A percentile compares a stretch with the other conserved stretches of the same genome.
Evolutionary conservation across 2,329 filamentous ascomycete species (phyloP).

Genomic region (Coccinonectria pachysandricola): DNA sequence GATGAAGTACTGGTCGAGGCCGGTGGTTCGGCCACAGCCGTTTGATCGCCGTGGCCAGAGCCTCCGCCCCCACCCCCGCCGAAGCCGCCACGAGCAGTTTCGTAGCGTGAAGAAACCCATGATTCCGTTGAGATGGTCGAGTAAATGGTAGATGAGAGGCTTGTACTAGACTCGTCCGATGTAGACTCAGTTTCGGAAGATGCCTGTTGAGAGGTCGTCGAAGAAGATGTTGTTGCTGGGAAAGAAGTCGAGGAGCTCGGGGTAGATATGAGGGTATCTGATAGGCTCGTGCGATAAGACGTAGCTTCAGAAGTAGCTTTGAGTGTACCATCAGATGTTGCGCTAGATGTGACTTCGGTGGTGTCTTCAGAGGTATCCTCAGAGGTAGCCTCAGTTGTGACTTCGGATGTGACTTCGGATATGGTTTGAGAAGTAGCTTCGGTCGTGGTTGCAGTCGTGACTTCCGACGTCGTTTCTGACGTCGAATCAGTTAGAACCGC

Average conservation of each 20-base stretch:
- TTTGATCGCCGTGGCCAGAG: conserved; percentile 8
- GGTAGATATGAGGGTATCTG: conserved; percentile 5
- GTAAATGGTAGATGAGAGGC: conserved; percentile 14
- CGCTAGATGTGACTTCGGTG: conserved; percentile 5
- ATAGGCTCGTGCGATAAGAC: conserved; percentile 6
- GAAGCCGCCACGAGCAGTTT: conserved; percentile 6
- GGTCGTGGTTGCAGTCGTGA: conserved; percentile 9
- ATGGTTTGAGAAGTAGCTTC: conserved; percentile 7
- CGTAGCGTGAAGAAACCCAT: conserved; percentile 15
- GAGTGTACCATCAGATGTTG: no score
- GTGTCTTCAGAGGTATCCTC: no score
- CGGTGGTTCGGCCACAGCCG: conserved; percentile 11
- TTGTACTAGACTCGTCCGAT: conserved; percentile 7
- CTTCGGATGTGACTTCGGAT: conserved; percentile 5
- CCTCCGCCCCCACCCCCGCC: no score
- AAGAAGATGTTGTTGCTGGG: conserved; percentile 8
- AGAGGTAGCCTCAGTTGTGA: conserved; percentile 2
- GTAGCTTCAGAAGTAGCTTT: conserved; percentile 4
- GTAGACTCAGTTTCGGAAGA: no score
- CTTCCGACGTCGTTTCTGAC: conserved; percentile 10
- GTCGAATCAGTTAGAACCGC: no score
- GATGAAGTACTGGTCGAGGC: conserved; percentile 11
- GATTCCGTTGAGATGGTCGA: conserved; percentile 16
- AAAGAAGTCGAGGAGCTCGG: conserved; percentile 9
- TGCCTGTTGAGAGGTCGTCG: conserved; percentile 13